A percentile compares a stretch with the other conserved stretches of the same genome.
phyloP scores from a whole-genome alignment of 2,329 filamentous ascomycete genomes.

The Botrytis paeoniae region DNA sequence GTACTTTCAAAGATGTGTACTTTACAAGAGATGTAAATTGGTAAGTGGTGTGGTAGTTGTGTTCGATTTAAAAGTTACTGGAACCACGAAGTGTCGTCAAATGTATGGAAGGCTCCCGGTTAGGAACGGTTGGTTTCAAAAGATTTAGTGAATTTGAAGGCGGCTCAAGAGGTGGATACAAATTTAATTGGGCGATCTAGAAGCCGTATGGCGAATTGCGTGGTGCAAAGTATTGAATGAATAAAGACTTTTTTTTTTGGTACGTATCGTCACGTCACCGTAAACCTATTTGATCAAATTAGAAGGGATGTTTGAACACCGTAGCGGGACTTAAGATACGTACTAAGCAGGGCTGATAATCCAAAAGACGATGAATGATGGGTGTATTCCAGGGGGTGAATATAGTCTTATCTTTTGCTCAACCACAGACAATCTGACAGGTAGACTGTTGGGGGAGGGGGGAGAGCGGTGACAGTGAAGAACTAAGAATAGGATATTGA shows the following conservation, averaged over 20 bases:
- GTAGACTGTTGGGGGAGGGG: neutral
- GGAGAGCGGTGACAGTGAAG: neutral
- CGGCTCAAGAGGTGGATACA: slow-evolving; percentile 11
- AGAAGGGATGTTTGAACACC: slow-evolving; percentile 7
- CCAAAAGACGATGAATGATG: neutral
- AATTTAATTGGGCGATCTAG: slow-evolving; percentile 1
- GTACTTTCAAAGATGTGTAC: neutral
- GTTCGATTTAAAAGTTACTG: neutral
- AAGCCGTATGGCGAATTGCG: neutral
- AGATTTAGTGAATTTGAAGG: neutral
- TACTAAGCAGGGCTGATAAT: slow-evolving; percentile 13
- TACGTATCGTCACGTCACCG: neutral
- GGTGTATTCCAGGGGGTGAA: neutral
- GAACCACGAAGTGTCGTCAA: neutral
- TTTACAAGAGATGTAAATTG: neutral
- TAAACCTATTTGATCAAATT: slow-evolving; percentile 3
- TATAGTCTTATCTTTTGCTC: neutral
- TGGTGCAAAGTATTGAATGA: neutral
- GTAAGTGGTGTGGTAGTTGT: neutral
- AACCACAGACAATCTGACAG: neutral
- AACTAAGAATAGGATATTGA: neutral
- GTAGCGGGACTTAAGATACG: neutral
- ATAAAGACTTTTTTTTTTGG: neutral
- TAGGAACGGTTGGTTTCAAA: slow-evolving; percentile 11
- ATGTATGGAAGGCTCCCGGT: neutral